These are phyloP conservation scores for Alloascoidea africana DNA, from an alignment of 805 yeast species.

Conservation along the genomic window DNA sequence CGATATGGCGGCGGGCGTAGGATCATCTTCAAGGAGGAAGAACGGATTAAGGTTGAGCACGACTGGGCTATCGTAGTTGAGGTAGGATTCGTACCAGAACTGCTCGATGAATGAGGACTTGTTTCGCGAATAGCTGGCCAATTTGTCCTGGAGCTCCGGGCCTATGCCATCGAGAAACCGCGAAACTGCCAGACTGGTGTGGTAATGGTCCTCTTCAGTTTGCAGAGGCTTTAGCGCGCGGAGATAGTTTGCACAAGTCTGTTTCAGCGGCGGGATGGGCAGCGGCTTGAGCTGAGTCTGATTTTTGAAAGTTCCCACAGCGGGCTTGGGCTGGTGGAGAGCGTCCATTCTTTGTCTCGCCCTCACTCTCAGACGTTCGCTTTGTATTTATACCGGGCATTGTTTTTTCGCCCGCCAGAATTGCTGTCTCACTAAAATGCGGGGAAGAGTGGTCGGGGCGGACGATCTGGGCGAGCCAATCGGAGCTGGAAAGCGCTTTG, in stretches of 20 bases:
- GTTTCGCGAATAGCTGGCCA: conserved; percentile 43
- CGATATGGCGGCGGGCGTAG: conserved; percentile 41
- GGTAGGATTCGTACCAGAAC: conserved; percentile 86
- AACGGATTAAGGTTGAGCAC: conserved; percentile 85
- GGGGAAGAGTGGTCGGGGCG: too few relatives aligned
- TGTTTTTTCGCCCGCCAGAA: too few relatives aligned
- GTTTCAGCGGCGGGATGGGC: conserved; percentile 67
- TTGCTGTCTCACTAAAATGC: too few relatives aligned
- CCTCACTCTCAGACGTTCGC: too few relatives aligned
- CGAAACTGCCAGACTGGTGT: conserved; percentile 43
- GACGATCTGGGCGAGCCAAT: too few relatives aligned
- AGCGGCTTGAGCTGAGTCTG: conserved; percentile 47
- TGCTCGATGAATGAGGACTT: conserved; percentile 80
- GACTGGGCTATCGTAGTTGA: conserved; percentile 66
- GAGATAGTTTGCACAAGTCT: conserved; percentile 53
- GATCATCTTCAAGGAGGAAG: conserved; percentile 83
- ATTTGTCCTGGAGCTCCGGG: conserved; percentile 43
- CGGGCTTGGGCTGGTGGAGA: conserved; percentile 18
- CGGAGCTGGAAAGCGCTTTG: too few relatives aligned
- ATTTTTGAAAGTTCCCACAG: conserved; percentile 34
- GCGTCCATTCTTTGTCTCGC: too few relatives aligned
- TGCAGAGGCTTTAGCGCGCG: conserved; percentile 63
- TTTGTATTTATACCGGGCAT: too few relatives aligned
- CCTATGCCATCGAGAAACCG: conserved; percentile 39
- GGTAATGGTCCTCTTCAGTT: conserved; percentile 51